Percentiles rank a stretch among this genome's conserved stretches.
Evolutionary conservation across 768 basidiomycete species (phyloP).

Genomic region (Mycena sanguinolenta): DNA sequence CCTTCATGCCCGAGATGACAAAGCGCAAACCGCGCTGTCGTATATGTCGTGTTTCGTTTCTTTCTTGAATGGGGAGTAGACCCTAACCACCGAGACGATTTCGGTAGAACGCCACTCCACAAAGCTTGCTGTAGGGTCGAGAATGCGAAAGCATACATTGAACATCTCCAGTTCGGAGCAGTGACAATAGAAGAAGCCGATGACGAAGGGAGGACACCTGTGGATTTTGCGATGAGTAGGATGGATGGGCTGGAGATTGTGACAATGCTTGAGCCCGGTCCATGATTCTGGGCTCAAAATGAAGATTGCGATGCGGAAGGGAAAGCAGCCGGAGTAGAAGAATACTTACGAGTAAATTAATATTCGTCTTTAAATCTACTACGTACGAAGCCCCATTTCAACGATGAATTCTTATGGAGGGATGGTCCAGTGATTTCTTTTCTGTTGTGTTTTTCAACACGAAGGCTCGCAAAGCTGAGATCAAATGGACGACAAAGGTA

Average conservation of each 20-base stretch:
- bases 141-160: background rate
- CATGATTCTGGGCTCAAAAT: background rate
- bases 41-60: background rate
- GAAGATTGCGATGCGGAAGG: background rate
- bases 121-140: background rate
- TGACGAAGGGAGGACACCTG: background rate
- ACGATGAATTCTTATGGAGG: too few relatives aligned
- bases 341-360: background rate
- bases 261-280: background rate
- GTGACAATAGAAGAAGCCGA: background rate
- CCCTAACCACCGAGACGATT: background rate
- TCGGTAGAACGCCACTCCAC: background rate
- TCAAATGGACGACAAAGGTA: too few relatives aligned
- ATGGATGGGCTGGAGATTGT: background rate
- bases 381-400: too few relatives aligned
- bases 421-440: too few relatives aligned
- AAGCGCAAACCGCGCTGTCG: background rate
- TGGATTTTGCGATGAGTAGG: background rate
- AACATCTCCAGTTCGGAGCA: constrained; percentile 5
- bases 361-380: too few relatives aligned
- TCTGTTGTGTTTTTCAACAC: too few relatives aligned
- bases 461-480: too few relatives aligned
- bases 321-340: background rate
- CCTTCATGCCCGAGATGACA: background rate
- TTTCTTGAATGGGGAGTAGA: background rate